Evolutionary conservation across 345 rosid species (phyloP).

Genomic region (Citrus australasica): DNA sequence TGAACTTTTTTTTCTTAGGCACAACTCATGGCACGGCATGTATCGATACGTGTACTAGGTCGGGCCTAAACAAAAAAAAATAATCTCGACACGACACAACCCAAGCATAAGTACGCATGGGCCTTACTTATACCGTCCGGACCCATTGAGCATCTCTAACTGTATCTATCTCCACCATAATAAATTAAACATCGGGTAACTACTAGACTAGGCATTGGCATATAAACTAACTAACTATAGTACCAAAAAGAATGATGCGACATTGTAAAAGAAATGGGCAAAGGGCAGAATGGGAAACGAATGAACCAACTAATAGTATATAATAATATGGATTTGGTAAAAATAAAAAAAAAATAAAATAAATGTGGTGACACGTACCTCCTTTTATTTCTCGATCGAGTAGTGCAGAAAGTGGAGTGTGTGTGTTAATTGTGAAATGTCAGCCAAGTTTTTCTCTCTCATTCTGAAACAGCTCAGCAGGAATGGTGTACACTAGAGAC

Average conservation of each 20-base stretch:
- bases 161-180: background rate
- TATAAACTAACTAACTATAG: background rate
- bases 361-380: slow-evolving; percentile 2
- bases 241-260: background rate
- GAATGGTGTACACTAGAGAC: background rate
- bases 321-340: too few species aligned
- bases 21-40: accelerated
- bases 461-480: slow-evolving; percentile 3
- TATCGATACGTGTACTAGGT: accelerated
- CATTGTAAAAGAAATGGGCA: background rate
- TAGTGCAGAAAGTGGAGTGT: too few species aligned
- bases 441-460: background rate
- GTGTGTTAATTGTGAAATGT: background rate
- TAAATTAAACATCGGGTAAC: background rate
- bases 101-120: accelerated
- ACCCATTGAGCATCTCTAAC: background rate
- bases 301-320: background rate
- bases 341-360: background rate
- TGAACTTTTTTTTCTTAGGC: accelerated
- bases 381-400: too few species aligned
- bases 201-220: background rate
- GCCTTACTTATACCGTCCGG: too few species aligned
- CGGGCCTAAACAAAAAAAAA: too few species aligned
- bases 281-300: slow-evolving; percentile 11
- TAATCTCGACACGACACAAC: too few species aligned